These are phyloP conservation scores for Hypomyces perniciosus DNA, from an alignment of 2,329 filamentous ascomycete genomes.

Conservation along the genomic window DNA sequence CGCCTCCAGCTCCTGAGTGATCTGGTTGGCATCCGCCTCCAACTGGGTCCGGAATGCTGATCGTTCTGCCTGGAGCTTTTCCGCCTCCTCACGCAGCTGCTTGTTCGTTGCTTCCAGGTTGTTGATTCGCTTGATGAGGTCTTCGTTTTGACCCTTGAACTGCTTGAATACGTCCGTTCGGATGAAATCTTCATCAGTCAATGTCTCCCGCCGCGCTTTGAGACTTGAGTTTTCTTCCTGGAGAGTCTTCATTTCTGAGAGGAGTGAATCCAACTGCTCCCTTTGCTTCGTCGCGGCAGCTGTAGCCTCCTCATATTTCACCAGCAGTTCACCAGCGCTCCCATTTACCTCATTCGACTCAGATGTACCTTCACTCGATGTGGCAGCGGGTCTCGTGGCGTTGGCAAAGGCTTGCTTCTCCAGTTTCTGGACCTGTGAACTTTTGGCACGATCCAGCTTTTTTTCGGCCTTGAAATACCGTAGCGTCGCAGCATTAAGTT, in stretches of 20 bases:
- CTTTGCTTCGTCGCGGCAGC: slow-evolving; percentile 78
- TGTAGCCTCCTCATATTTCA: slow-evolving; percentile 69
- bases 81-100: slow-evolving; percentile 75
- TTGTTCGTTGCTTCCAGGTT: slow-evolving; percentile 84
- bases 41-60: slow-evolving; percentile 75
- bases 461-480: slow-evolving; percentile 95
- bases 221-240: slow-evolving; percentile 75
- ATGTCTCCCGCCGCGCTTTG: slow-evolving; percentile 59
- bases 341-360: slow-evolving; percentile 48
- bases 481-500: slow-evolving; percentile 80
- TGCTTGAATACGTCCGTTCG: slow-evolving; percentile 91
- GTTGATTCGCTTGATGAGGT: slow-evolving; percentile 87
- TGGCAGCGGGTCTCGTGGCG: slow-evolving; percentile 43
- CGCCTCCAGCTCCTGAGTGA: slow-evolving; percentile 72
- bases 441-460: slow-evolving; percentile 84
- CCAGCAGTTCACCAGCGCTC: slow-evolving; percentile 61
- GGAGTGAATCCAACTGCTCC: slow-evolving; percentile 74
- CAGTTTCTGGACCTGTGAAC: slow-evolving; percentile 81
- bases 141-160: slow-evolving; percentile 83
- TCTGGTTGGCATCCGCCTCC: slow-evolving; percentile 69
- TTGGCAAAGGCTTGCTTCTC: slow-evolving; percentile 82
- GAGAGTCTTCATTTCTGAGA: slow-evolving; percentile 67
- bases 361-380: slow-evolving; percentile 39
- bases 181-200: slow-evolving; percentile 89
- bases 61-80: slow-evolving; percentile 78